Evolutionary conservation across 2,329 filamentous ascomycete species (phyloP).

Genomic region (Colletotrichum noveboracense): DNA sequence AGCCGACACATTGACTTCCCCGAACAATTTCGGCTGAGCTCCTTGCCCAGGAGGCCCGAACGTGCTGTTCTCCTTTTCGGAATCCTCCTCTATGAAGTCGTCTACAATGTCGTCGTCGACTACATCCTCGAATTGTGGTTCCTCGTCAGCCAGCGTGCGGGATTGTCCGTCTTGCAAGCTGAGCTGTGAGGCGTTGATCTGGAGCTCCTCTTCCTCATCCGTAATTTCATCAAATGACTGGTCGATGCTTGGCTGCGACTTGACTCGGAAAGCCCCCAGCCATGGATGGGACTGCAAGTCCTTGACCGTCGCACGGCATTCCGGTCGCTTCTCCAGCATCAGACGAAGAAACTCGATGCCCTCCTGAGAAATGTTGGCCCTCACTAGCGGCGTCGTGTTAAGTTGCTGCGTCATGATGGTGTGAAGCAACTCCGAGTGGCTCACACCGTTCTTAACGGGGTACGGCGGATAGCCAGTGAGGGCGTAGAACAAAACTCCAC

Average conservation of each 20-base stretch:
- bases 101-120: constrained; percentile 45
- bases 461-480: constrained; percentile 84
- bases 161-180: constrained; percentile 58
- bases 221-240: constrained; percentile 66
- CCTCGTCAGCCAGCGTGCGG: constrained; percentile 18
- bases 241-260: constrained; percentile 33
- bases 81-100: constrained; percentile 65
- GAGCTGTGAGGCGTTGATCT: constrained; percentile 66
- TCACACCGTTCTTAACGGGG: constrained; percentile 76
- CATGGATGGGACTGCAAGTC: constrained; percentile 77
- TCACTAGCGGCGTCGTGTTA: constrained; percentile 68
- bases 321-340: constrained; percentile 86
- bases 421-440: constrained; percentile 79
- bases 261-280: constrained; percentile 54
- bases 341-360: constrained; percentile 76
- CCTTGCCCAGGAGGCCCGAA: constrained; percentile 55
- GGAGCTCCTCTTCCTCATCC: constrained; percentile 62
- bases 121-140: constrained; percentile 32
- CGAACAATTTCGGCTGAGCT: constrained; percentile 50
- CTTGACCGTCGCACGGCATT: constrained; percentile 74
- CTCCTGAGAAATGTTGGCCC: constrained; percentile 62
- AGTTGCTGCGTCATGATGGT: constrained; percentile 83
- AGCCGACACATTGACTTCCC: constrained; percentile 59
- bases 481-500: constrained; percentile 87
- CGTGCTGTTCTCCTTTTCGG: constrained; percentile 80